phyloP scores from a whole-genome alignment of 1,139 yeast genomes.

The Taiozyma sp. region DNA sequence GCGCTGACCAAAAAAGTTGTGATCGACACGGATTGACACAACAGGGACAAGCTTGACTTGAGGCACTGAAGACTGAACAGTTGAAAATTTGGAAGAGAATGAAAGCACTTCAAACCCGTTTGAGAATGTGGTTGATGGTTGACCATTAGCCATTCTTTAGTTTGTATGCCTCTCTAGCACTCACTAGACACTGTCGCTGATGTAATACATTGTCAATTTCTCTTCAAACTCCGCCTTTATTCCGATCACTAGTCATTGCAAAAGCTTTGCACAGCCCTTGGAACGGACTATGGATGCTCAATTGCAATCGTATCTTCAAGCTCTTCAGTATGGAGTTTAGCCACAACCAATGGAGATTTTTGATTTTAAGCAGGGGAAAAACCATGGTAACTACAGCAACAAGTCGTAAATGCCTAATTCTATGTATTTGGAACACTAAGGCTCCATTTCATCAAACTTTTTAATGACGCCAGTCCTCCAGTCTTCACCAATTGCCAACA shows the following conservation, averaged over 20 bases:
- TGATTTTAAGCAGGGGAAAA: too few relatives aligned
- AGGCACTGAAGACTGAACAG: too few relatives aligned
- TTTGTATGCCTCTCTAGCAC: neutral
- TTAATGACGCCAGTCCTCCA: slow-evolving; percentile 48
- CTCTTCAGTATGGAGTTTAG: neutral
- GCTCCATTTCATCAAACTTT: slow-evolving; percentile 47
- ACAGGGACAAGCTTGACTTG: too few relatives aligned
- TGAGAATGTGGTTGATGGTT: neutral
- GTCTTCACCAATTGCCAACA: slow-evolving; percentile 73
- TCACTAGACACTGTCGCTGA: neutral
- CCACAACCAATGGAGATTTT: too few relatives aligned
- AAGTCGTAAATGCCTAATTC: neutral
- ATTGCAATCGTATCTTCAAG: neutral
- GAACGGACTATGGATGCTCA: neutral
- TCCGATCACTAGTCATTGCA: neutral
- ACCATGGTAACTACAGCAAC: neutral
- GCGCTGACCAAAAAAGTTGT: neutral
- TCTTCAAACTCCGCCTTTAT: neutral
- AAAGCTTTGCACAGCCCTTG: neutral
- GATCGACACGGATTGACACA: too few relatives aligned
- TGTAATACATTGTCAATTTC: neutral
- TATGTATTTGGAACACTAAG: slow-evolving; percentile 16
- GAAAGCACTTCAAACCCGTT: neutral
- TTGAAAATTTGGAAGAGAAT: neutral
- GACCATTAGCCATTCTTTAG: neutral